phyloP scores from a whole-genome alignment of 2,329 filamentous ascomycete species.

The Fusarium sp. region DNA sequence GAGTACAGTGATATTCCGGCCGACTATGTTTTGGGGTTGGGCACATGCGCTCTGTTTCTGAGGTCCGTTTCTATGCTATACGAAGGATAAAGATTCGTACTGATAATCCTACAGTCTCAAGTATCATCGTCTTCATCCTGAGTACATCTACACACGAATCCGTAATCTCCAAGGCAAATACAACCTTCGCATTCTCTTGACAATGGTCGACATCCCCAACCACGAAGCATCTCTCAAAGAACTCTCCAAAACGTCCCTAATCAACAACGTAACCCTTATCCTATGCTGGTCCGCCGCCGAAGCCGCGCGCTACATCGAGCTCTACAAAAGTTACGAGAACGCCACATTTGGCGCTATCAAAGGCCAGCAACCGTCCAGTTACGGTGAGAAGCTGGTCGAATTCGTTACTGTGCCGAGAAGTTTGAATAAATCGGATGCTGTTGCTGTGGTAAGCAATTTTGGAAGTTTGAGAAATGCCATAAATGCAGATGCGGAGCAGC shows the following conservation, averaged over 20 bases:
- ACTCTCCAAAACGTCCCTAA: constrained; percentile 88
- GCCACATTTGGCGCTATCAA: constrained; percentile 83
- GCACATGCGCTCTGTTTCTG: constrained; percentile 91
- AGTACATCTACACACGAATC: constrained; percentile 97
- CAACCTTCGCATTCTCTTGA: constrained; percentile 84
- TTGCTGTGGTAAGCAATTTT: constrained; percentile 90
- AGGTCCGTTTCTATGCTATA: constrained; percentile 54
- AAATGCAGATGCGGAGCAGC: constrained; percentile 87
- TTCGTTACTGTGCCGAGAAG: constrained; percentile 91
- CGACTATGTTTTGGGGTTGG: constrained; percentile 88
- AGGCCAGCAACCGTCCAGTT: constrained; percentile 84
- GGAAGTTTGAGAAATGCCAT: constrained; percentile 87
- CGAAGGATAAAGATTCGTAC: not conserved
- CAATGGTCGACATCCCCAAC: constrained; percentile 94
- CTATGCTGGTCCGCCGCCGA: constrained; percentile 95
- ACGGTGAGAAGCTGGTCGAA: constrained; percentile 87
- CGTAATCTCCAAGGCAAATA: constrained; percentile 86
- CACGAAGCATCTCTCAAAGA: constrained; percentile 92
- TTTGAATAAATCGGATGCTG: constrained; percentile 94
- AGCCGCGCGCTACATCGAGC: constrained; percentile 90
- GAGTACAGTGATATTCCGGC: constrained; percentile 97
- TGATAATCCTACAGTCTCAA: constrained; percentile 71
- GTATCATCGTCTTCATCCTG: constrained; percentile 95
- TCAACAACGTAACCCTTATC: constrained; percentile 93
- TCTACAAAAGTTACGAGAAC: constrained; percentile 95